A percentile compares a stretch with the other conserved stretches of the same genome.
Evolutionary conservation across 106 monocot species (phyloP).

Genomic region (Phalaenopsis aphrodite): DNA sequence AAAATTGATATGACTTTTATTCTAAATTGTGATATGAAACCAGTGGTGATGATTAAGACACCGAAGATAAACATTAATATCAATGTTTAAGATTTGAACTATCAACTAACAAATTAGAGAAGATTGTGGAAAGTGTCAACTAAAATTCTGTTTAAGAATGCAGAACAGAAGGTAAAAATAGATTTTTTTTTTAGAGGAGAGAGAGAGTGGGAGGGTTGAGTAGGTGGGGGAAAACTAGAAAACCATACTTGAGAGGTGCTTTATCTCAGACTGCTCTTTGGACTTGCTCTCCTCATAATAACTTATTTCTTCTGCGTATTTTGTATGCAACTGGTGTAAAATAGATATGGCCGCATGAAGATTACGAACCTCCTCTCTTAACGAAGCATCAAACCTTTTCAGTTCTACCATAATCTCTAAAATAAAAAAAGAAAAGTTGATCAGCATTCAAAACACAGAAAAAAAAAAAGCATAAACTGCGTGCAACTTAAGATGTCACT

Average conservation of each 20-base stretch:
- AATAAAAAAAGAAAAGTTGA: not conserved
- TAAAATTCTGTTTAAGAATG: not conserved
- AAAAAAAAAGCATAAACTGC: not conserved
- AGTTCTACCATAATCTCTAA: conserved; percentile 63
- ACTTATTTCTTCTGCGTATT: conserved; percentile 55
- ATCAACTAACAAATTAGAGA: not conserved
- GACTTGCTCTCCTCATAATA: conserved; percentile 34
- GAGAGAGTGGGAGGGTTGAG: no score
- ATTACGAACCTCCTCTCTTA: conserved; percentile 51
- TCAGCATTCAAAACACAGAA: not conserved
- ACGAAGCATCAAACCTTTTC: conserved; percentile 46
- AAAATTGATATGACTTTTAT: not conserved
- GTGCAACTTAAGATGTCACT: not conserved
- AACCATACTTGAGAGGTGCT: conserved; percentile 69
- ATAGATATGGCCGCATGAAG: conserved; percentile 45
- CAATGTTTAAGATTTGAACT: not conserved
- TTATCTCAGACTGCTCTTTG: conserved; percentile 59
- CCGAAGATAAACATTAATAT: not conserved
- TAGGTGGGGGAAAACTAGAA: no score
- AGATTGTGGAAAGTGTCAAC: not conserved
- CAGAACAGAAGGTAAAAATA: not conserved
- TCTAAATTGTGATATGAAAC: not conserved
- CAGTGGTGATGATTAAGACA: not conserved
- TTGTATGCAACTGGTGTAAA: conserved; percentile 57
- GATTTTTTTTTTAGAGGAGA: no score